A percentile compares a stretch with the other conserved stretches of the same genome.
Evolutionary conservation across 1,139 yeast genomes (phyloP).

Genomic region (Geotrichum macrosporum): DNA sequence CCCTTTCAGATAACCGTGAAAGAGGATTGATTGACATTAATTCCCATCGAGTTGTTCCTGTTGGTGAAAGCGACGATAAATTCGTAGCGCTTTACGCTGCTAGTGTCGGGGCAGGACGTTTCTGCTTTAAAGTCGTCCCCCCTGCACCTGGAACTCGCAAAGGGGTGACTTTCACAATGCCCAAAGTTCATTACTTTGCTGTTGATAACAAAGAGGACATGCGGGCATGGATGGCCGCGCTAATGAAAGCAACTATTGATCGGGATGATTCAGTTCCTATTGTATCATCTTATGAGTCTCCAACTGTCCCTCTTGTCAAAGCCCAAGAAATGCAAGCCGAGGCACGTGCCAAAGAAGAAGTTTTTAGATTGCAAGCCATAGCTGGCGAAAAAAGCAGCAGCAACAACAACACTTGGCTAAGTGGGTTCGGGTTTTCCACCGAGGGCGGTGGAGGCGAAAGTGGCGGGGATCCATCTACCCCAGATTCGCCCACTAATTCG

Average conservation of each 20-base stretch:
- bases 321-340: constrained; percentile 84
- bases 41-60: constrained; percentile 84
- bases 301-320: constrained; percentile 78
- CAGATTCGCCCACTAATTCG: constrained; percentile 27
- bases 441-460: too few species aligned
- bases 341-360: constrained; percentile 32
- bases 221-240: constrained; percentile 93
- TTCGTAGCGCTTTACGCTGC: constrained; percentile 85
- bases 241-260: constrained; percentile 94
- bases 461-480: constrained; percentile 26
- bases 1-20: constrained; percentile 76
- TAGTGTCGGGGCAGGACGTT: constrained; percentile 86
- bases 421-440: constrained; percentile 8
- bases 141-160: constrained; percentile 97
- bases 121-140: constrained; percentile 87
- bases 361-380: constrained; percentile 29
- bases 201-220: constrained; percentile 87
- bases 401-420: constrained; percentile 13
- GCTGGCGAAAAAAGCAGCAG: constrained; percentile 22
- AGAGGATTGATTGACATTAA: constrained; percentile 93
- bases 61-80: constrained; percentile 67
- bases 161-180: constrained; percentile 94
- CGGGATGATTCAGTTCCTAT: constrained; percentile 91
- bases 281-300: constrained; percentile 90
- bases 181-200: constrained; percentile 92